phyloP scores from a whole-genome alignment of 345 rosid genomes.

The Passiflora organensis region DNA sequence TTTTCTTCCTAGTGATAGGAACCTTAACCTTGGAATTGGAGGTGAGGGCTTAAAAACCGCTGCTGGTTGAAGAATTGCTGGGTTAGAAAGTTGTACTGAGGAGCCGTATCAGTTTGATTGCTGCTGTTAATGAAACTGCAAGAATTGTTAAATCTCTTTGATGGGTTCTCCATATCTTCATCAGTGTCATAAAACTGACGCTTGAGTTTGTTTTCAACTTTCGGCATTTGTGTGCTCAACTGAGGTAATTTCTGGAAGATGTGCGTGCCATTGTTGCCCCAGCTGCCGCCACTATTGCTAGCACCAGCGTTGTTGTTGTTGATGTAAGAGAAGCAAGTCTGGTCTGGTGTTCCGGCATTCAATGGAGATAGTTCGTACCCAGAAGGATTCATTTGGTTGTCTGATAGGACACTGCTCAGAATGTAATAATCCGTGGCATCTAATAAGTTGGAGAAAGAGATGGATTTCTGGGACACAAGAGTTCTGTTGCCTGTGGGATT shows the following conservation, averaged over 20 bases:
- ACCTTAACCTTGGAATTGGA: conserved; percentile 50
- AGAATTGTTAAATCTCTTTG: conserved; percentile 42
- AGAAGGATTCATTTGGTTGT: conserved; percentile 42
- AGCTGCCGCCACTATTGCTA: conserved; percentile 7
- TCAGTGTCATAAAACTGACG: conserved; percentile 39
- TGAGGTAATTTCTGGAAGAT: conserved; percentile 51
- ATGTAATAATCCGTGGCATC: conserved; percentile 74
- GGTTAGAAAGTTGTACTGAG: conserved; percentile 42
- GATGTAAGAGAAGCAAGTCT: conserved; percentile 12
- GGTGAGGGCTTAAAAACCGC: conserved; percentile 43
- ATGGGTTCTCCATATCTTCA: conserved; percentile 33
- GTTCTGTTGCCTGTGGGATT: conserved; percentile 24
- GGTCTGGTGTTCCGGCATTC: background rate
- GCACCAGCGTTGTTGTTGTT: conserved; percentile 10
- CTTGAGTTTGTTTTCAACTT: conserved; percentile 38
- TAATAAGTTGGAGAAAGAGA: conserved; percentile 68
- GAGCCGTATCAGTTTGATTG: conserved; percentile 31
- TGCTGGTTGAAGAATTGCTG: conserved; percentile 48
- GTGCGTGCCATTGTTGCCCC: no score
- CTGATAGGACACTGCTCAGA: conserved; percentile 50
- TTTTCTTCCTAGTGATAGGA: no score
- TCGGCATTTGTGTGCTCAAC: conserved; percentile 35
- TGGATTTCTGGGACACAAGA: conserved; percentile 59
- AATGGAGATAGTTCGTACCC: conserved; percentile 25
- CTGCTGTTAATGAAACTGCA: conserved; percentile 44